Evolutionary conservation across 2,329 filamentous ascomycete species (phyloP), one percentile per base, ranked within the genome.

Genomic region (Pseudocercospora ulei): DNA sequence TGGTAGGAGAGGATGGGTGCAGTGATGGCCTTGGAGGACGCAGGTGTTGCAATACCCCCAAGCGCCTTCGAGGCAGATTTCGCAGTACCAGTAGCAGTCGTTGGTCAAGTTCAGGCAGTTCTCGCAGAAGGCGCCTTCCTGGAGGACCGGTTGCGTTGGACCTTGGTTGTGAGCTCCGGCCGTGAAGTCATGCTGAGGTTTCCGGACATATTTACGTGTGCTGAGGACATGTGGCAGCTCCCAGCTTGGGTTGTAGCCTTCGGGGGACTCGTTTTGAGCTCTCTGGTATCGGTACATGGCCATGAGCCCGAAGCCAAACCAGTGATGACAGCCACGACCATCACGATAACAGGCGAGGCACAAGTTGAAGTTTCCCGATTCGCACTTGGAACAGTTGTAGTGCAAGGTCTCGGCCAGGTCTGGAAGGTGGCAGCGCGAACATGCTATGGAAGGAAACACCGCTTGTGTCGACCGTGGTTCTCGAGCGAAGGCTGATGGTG

Each of bases 21-120:
- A 96, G 43, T 78, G 81, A 43, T 72, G 71, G 9, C 84, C 86
- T 58, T 80, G 77, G 43, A 88, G 87, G 18, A 94, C 84, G 50
- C 88, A 96, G 44, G 71, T 66, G 52, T 87, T 85, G 63, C 88
- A 96, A 58, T 84, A 95, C 0, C 88, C 88, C 87, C 87, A 96
- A 56, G 92, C 87, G 3, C 85, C 88, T 46, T 90, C 78, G 53
- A 94, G 94, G 63, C 88, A 96, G 16, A 71, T 60, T 43, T 81
- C 76, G 59, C 88, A 96, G 46, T 82, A 78, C 88, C 87, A 96
- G 62, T 83, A 93, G 61, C 84, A 90, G 35, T 80, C 73, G 53
- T 92, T 87, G 0, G 84, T 73, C 66, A 76, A 82, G 0, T 72
- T 67, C 11, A 72, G 66, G 58, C 88, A 95, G 31, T 73, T 72